Base-by-base conservation (phyloP, 2,329 filamentous ascomycete genomes). In the Cercospora citrullina region DNA sequence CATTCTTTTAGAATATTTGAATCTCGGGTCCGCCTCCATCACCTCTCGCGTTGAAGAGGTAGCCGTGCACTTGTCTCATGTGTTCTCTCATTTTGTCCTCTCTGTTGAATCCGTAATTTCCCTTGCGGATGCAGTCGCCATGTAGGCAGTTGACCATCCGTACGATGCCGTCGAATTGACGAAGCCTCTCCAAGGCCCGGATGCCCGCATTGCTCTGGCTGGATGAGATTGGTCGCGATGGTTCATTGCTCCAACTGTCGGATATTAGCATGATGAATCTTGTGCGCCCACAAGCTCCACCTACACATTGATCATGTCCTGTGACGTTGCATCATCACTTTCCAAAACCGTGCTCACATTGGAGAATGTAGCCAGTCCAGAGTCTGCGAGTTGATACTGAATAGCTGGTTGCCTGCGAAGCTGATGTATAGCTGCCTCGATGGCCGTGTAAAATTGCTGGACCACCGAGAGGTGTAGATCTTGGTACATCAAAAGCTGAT, bases 31-130 rank as follows among this genome's bases (percentile, higher is more conserved):
- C 4, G 6, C 53, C 23, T 26, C 23, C 8, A 28, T 57, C 6
- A 23, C 53, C 28, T 26, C 23, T 26, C 5, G 26, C 48, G 53
- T 57, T n/a, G 28, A 30, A 26, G 53, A 16, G 53, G 14, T 23
- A 57, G 53, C 53, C 53, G 74, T 89, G 87, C 68, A 83, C 86
- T 57, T 84, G 84, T 64, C 87, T 79, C 63, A 85, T 75, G 74
- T 89, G 87, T 73, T 88, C 87, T 48, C 80, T 81, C 48, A 87
- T 78, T 73, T 89, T 87, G 72, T 89, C 87, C 63, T 82, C 80
- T 5, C 87, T 80, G 4, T 84, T 84, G 72, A 88, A 89, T 0
- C 86, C 86, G 68, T 81, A 78, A 51, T 70, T 73, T 8, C 84
- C 84, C 18, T 55, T 58, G n/a, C 84, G 80, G 42, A 77, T 75